Evolutionary conservation across 129 eudicot genomes (phyloP), one percentile per base, ranked within the genome.

Genomic region (Tanacetum coccineum): DNA sequence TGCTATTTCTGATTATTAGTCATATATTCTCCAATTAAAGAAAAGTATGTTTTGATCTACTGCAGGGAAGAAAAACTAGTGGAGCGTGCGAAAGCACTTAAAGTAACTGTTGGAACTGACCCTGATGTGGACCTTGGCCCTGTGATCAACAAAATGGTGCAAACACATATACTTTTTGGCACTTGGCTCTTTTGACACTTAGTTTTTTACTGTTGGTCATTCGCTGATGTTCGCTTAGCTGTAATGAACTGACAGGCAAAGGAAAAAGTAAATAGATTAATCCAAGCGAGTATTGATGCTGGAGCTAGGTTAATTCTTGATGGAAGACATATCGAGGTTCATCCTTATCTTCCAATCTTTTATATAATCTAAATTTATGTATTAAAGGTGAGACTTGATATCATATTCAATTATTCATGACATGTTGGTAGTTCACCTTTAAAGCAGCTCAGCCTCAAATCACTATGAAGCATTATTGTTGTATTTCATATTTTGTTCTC

Each of bases 41-140:
- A 18, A 62, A 10, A 12, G 28, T 9, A 1, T 64, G 40, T 58
- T 63, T 22, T 74, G 30, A 49, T 42, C 25, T 76, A 20, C 50
- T 76, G 56, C 68, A 87, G 97, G 97, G 97, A 87, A 83, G 89
- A 87, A 64, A 85, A 88, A 81, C 80, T 91, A 25, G 79, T 85
- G 25, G 87, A 84, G 79, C 90, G 82, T 50, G 89, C 91, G 18
- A 91, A 85, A 76, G 61, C 82, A 18, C 91, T 91, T 40, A 91
- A 88, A 81, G 96, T 91, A 59, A 85, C 75, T 70, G 84, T 73
- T 59, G 96, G 98, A 78, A 88, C 94, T 40, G 95, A 82, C 71
- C 88, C 91, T n/a, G 95, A 83, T 63, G 84, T 90, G 58, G 91
- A 91, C 78, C 86, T 91, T 61, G 98, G 98, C 39, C 98, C 98